Conservation (phyloP, 139 green algal genomes). For the Coccomyxa sp. region DNA sequence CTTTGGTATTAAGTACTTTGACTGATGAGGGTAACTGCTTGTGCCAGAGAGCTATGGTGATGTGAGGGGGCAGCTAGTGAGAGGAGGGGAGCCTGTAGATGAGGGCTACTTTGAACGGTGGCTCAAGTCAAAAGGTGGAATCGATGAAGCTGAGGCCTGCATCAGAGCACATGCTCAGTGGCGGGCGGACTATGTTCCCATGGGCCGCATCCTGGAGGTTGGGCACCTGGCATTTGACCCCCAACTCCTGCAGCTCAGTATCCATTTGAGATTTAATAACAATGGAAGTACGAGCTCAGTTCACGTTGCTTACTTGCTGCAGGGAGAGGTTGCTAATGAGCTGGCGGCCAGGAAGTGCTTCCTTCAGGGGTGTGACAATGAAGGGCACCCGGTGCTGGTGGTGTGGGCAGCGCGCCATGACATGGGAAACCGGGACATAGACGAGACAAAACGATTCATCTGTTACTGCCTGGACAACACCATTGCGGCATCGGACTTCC, state of each 20-base stretch:
- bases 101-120: slow-evolving; percentile 12
- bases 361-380: slow-evolving; percentile 31
- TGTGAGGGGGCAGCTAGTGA: not conserved
- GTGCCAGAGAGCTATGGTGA: not conserved
- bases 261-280: too few species aligned
- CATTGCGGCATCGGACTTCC: slow-evolving; percentile 19
- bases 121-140: slow-evolving; percentile 18
- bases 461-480: slow-evolving; percentile 34
- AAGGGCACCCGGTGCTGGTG: slow-evolving; percentile 33
- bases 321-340: slow-evolving; percentile 27
- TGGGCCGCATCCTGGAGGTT: slow-evolving; percentile 25
- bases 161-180: slow-evolving; percentile 31
- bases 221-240: too few species aligned
- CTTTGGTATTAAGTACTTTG: too few species aligned
- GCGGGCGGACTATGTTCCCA: slow-evolving; percentile 12
- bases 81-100: not conserved
- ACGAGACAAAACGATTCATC: slow-evolving; percentile 37
- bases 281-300: not conserved
- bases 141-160: slow-evolving; percentile 14
- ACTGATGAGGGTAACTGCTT: too few species aligned
- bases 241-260: not conserved
- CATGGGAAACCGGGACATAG: slow-evolving; percentile 13
- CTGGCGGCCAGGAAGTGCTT: slow-evolving; percentile 37
- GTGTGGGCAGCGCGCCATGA: slow-evolving; percentile 22
- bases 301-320: not conserved